Evolutionary conservation across 768 basidiomycete genomes (phyloP).

Genomic region (Kwoniella mangroviensis): DNA sequence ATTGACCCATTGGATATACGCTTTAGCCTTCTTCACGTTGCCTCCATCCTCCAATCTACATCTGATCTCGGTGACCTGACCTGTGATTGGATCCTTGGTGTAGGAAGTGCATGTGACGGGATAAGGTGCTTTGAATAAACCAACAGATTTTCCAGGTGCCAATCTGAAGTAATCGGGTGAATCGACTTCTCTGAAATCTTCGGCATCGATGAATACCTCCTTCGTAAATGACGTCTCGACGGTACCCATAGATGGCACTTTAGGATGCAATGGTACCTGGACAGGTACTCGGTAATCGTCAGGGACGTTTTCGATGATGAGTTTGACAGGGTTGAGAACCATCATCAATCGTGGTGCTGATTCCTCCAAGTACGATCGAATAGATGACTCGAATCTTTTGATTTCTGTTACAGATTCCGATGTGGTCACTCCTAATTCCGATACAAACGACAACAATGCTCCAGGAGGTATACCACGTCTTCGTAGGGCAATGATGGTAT

Average conservation of each 20-base stretch:
- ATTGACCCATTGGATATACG: slow-evolving; percentile 92
- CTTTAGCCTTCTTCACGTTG: slow-evolving; percentile 68
- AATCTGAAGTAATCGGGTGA: slow-evolving; percentile 93
- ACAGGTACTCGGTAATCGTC: slow-evolving; percentile 81
- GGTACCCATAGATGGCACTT: slow-evolving; percentile 82
- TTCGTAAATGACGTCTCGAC: slow-evolving; percentile 76
- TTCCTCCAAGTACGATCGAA: slow-evolving; percentile 87
- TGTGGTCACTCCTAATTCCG: slow-evolving; percentile 90
- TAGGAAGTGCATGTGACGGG: slow-evolving; percentile 93
- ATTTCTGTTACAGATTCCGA: slow-evolving; percentile 80
- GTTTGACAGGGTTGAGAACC: slow-evolving; percentile 86
- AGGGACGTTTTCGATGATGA: slow-evolving; percentile 86
- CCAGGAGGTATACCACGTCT: slow-evolving; percentile 96
- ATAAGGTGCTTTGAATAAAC: slow-evolving; percentile 87
- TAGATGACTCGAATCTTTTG: slow-evolving; percentile 83
- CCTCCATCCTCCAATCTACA: slow-evolving; percentile 74
- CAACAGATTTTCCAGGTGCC: slow-evolving; percentile 95
- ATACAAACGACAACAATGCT: slow-evolving; percentile 90
- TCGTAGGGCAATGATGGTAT: slow-evolving; percentile 93
- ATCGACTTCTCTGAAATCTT: slow-evolving; percentile 90
- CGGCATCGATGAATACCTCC: slow-evolving; percentile 86
- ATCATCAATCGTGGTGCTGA: slow-evolving; percentile 85
- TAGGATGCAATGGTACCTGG: slow-evolving; percentile 92
- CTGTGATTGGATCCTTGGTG: slow-evolving; percentile 73
- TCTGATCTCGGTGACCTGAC: slow-evolving; percentile 76